phyloP scores from a whole-genome alignment of 345 rosid genomes.

The Aethionema arabicum region DNA sequence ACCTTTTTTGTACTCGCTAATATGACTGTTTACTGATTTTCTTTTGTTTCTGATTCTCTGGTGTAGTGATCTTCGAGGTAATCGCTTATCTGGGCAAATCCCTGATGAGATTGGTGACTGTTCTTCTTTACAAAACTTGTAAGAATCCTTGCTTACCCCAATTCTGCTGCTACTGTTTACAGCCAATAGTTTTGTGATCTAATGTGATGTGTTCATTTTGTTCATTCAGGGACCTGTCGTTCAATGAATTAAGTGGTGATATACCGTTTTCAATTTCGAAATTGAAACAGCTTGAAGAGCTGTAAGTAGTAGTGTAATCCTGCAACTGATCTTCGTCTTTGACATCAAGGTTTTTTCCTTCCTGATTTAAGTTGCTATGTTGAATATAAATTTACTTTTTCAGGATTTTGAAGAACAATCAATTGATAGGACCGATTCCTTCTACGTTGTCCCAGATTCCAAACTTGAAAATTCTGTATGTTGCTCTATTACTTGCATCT shows the following conservation, averaged over 20 bases:
- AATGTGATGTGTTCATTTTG: slow-evolving; percentile 25
- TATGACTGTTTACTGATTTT: slow-evolving; percentile 4
- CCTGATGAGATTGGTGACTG: slow-evolving; percentile 98
- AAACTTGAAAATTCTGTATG: slow-evolving; percentile 83
- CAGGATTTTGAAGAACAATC: slow-evolving; percentile 83
- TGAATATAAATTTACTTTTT: slow-evolving; percentile 15
- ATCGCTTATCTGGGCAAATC: slow-evolving; percentile 83
- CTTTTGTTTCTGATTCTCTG: slow-evolving; percentile 1
- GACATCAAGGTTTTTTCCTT: background rate
- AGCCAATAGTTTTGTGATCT: background rate
- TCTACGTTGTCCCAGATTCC: slow-evolving; percentile 94
- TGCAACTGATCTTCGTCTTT: background rate
- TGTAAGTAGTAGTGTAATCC: slow-evolving; percentile 58
- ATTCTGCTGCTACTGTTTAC: background rate
- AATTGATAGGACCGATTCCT: slow-evolving; percentile 86
- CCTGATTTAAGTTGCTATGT: slow-evolving; percentile 6
- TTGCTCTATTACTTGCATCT: slow-evolving; percentile 14
- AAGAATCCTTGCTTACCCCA: slow-evolving; percentile 36
- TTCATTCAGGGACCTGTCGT: slow-evolving; percentile 68
- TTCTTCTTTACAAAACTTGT: slow-evolving; percentile 70
- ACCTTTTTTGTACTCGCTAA: background rate
- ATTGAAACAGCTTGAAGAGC: slow-evolving; percentile 72
- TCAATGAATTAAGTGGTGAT: slow-evolving; percentile 83
- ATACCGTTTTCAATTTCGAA: slow-evolving; percentile 89
- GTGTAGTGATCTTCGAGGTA: slow-evolving; percentile 71